Evolutionary conservation across 192 early-diverging fungal genomes (phyloP).

Genomic region (Haplosporangium gracile): DNA sequence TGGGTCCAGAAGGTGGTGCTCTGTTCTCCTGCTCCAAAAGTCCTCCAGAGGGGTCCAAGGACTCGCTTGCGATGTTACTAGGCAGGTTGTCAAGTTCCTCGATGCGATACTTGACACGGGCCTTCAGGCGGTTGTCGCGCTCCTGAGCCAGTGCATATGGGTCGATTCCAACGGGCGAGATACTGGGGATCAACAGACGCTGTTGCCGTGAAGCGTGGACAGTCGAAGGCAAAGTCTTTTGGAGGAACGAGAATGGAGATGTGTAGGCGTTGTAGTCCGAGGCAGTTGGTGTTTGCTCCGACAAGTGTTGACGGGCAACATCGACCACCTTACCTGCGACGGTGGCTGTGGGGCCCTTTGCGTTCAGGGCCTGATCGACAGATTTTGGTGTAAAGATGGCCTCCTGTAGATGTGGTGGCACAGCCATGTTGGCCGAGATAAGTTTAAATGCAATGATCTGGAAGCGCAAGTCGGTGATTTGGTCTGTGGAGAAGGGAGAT

Average conservation of each 20-base stretch:
- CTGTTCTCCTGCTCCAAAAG: conserved; percentile 49
- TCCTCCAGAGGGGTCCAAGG: conserved; percentile 35
- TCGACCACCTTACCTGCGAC: conserved; percentile 68
- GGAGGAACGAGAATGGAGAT: conserved; percentile 70
- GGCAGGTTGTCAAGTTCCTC: conserved; percentile 80
- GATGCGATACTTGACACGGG: conserved; percentile 84
- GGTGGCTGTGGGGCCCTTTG: conserved; percentile 59
- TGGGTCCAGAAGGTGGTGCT: conserved; percentile 60
- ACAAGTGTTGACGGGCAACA: conserved; percentile 61
- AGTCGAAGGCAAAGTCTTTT: conserved; percentile 66
- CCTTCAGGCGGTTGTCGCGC: conserved; percentile 79
- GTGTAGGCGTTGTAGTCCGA: conserved; percentile 64
- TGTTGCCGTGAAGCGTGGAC: conserved; percentile 72
- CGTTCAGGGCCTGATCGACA: conserved; percentile 58
- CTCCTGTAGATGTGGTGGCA: conserved; percentile 80
- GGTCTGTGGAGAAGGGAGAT: conserved; percentile 67
- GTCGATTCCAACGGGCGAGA: conserved; percentile 86
- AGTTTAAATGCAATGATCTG: conserved; percentile 92
- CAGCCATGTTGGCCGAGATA: conserved; percentile 81
- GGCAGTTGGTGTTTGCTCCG: conserved; percentile 51
- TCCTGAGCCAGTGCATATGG: conserved; percentile 80
- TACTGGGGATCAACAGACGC: conserved; percentile 78
- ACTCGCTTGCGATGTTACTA: conserved; percentile 74
- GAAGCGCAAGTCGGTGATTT: conserved; percentile 77
- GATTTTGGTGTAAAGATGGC: conserved; percentile 72